Conservation (phyloP, 2,329 filamentous ascomycete genomes). For the Leptographium galeiforme region DNA sequence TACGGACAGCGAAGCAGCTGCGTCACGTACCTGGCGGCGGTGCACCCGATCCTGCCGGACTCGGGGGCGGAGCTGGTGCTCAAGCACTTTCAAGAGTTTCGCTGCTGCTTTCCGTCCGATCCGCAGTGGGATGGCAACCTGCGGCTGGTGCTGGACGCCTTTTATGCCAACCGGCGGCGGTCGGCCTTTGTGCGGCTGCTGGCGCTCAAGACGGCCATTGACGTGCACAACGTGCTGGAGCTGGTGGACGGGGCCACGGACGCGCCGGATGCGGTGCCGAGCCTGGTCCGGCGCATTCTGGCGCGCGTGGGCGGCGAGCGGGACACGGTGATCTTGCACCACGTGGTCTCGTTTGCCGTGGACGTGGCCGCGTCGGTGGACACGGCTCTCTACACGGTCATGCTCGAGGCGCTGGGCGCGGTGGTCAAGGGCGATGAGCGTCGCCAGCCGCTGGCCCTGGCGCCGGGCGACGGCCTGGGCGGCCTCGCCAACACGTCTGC, state of each 20-base stretch:
- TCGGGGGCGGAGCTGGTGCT: slow-evolving; percentile 50
- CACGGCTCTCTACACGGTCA: slow-evolving; percentile 42
- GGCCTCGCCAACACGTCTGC: not conserved
- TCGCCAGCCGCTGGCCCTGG: slow-evolving; percentile 21
- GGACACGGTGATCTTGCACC: slow-evolving; percentile 50
- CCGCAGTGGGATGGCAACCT: slow-evolving; percentile 54
- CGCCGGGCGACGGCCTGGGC: not conserved
- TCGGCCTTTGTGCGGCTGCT: slow-evolving; percentile 49
- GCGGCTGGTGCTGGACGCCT: slow-evolving; percentile 43
- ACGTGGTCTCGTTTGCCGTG: slow-evolving; percentile 50
- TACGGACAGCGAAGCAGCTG: slow-evolving; percentile 53
- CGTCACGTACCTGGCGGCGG: slow-evolving; percentile 50
- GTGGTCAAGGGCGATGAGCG: slow-evolving; percentile 36
- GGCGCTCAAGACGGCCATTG: slow-evolving; percentile 46
- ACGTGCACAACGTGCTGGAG: slow-evolving; percentile 44
- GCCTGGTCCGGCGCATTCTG: slow-evolving; percentile 48
- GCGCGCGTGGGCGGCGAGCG: slow-evolving; percentile 47
- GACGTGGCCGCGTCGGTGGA: slow-evolving; percentile 49
- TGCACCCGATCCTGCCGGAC: slow-evolving; percentile 51
- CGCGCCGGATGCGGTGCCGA: slow-evolving; percentile 42
- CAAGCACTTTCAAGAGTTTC: slow-evolving; percentile 53
- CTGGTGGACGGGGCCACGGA: slow-evolving; percentile 33
- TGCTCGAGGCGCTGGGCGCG: slow-evolving; percentile 37
- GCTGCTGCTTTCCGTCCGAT: slow-evolving; percentile 60
- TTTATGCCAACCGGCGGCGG: slow-evolving; percentile 48